phyloP scores from a whole-genome alignment of 176 grass and related monocot species.

The Phoenix dactylifera region DNA sequence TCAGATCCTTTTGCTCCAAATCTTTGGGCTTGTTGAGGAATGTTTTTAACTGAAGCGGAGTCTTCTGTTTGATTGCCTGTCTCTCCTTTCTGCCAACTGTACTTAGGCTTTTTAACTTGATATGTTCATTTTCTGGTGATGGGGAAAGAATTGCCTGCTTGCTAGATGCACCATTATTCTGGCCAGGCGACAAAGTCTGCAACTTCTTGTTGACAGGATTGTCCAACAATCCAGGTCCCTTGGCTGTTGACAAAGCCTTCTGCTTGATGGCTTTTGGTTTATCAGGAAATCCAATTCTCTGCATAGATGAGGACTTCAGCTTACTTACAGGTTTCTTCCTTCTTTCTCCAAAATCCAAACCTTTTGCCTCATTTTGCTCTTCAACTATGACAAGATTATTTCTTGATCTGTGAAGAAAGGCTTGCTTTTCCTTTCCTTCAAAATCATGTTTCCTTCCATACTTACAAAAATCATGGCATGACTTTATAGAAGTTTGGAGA shows the following conservation, averaged over 20 bases:
- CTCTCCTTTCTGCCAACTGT: conserved; percentile 29
- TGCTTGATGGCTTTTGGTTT: conserved; percentile 22
- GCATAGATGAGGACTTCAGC: conserved; percentile 28
- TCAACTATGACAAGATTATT: not conserved
- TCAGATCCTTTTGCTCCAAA: conserved; percentile 4
- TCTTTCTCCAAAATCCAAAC: conserved; percentile 19
- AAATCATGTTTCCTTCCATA: conserved; percentile 43
- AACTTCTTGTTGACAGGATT: conserved; percentile 18
- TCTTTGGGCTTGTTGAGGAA: conserved; percentile 23
- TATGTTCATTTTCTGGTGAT: conserved; percentile 12
- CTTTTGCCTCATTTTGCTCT: not conserved
- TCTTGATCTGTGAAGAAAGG: not conserved
- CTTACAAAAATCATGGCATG: conserved; percentile 96
- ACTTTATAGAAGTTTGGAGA: conserved; percentile 55
- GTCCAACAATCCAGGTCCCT: conserved; percentile 25
- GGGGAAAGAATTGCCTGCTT: conserved; percentile 19
- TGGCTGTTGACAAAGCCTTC: conserved; percentile 22
- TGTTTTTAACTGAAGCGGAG: conserved; percentile 20
- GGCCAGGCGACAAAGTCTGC: conserved; percentile 12
- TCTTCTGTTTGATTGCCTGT: conserved; percentile 22
- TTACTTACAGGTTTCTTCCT: conserved; percentile 39
- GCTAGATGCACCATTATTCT: conserved; percentile 32
- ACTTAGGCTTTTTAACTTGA: conserved; percentile 11
- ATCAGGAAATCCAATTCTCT: conserved; percentile 32
- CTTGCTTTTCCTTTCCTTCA: conserved; percentile 29